phyloP scores from a whole-genome alignment of 2,329 filamentous ascomycete species.

The Penicillium digitatum region DNA sequence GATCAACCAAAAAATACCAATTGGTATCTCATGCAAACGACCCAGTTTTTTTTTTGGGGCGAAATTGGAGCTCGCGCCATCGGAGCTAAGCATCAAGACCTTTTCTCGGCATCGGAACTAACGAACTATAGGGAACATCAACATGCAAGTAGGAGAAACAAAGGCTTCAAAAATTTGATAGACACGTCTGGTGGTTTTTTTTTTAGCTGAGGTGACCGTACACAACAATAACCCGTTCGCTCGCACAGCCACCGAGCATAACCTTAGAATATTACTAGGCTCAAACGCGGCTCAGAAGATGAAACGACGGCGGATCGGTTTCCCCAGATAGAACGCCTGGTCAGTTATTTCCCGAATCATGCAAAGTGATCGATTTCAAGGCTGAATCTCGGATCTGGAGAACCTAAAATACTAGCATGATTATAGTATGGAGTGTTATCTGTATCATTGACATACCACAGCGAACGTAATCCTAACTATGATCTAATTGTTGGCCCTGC shows the following conservation, averaged over 20 bases:
- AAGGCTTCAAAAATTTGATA: no score
- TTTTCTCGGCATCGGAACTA: neutral
- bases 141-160: neutral
- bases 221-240: neutral
- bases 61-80: conserved; percentile 4
- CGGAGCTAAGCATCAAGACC: neutral
- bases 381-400: neutral
- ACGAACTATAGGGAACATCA: neutral
- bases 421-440: neutral
- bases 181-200: neutral
- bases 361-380: neutral
- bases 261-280: conserved; percentile 7
- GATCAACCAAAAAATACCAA: neutral
- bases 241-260: conserved; percentile 3
- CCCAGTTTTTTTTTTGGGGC: neutral
- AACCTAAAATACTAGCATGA: neutral
- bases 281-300: conserved; percentile 9
- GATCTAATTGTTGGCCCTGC: neutral
- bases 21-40: neutral
- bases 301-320: conserved; percentile 12
- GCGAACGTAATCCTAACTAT: neutral
- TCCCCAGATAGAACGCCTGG: conserved; percentile 4
- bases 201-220: neutral
- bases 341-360: neutral
- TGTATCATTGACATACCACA: neutral